These are phyloP conservation scores for Candida suzukii DNA, from an alignment of 805 yeast species.

Conservation along the genomic window DNA sequence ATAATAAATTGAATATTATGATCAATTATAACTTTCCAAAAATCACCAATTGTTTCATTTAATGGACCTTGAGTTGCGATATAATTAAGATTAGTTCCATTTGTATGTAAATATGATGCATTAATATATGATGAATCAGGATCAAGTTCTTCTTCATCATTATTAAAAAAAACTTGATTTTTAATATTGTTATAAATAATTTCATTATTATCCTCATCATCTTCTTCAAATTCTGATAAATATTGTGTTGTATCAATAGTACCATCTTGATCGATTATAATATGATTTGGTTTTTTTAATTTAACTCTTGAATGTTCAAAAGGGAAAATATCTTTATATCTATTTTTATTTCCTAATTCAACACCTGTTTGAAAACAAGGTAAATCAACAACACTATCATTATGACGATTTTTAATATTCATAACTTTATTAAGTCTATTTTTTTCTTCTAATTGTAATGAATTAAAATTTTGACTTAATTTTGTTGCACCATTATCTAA, in stretches of 20 bases:
- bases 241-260: too few relatives aligned
- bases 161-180: conserved; percentile 8
- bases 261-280: too few relatives aligned
- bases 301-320: conserved; percentile 81
- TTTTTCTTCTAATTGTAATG: conserved; percentile 64
- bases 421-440: conserved; percentile 49
- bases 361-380: conserved; percentile 66
- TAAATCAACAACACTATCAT: conserved; percentile 14
- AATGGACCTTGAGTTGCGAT: conserved; percentile 93
- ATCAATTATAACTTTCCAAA: conserved; percentile 71
- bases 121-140: conserved; percentile 61
- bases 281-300: conserved; percentile 30
- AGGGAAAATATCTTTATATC: conserved; percentile 86
- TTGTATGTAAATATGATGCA: conserved; percentile 63
- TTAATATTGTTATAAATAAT: conserved; percentile 1
- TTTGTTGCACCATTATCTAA: conserved; percentile 30
- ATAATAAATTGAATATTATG: conserved; percentile 60
- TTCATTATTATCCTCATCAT: neutral
- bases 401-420: conserved; percentile 14
- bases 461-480: conserved; percentile 49
- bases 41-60: conserved; percentile 65
- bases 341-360: conserved; percentile 72
- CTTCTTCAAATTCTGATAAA: neutral
- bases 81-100: conserved; percentile 36
- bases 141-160: conserved; percentile 9